Evolutionary conservation across 805 yeast species (phyloP), one percentile per base, ranked within the genome.

Genomic region (Wickerhamiella brachini): DNA sequence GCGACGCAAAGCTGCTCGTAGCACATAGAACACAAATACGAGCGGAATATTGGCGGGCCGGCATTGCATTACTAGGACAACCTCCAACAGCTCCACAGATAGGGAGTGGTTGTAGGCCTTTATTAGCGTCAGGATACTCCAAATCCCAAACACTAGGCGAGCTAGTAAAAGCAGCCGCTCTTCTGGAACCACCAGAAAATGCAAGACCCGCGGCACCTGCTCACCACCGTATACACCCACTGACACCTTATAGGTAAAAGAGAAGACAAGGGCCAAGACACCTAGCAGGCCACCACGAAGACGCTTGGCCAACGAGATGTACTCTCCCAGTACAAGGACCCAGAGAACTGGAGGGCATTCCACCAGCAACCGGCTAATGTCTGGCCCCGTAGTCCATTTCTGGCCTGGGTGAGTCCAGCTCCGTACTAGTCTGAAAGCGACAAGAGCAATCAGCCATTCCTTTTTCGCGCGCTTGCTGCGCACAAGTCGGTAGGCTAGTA

Each of bases 391-490:
- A 44, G 72, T 68, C 62, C 75, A 81, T 57, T 93, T 93, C 61
- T 89, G 97, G 0, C 97, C 97, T 49, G 90, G 79, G 57, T 82
- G 83, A 60, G 83, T 85, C 95, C 96, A 93, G 1, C 86, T 82
- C 51, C 93, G 73, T 21, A 88, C 63, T 0, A 81, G 8, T 51
- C 97, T 73, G 9, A 66, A 64, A 23, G 49, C 59, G 49, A 26
- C 56, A 24, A 42, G 55, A 15, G 63, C 46, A 49, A 52, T 52
- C 55, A 62, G 17, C 62, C 60, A 47, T 12, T 26, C 39, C n/a
- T 18, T 13, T 9, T 17, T n/a, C 10, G 29, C n/a, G 20, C 29
- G 20, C n/a, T 44, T 44, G 22, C 29, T 29, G 2, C 13, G 26
- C 17, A 48, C 31, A 18, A 49, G 47, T 2, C 49, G 24, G 9